Evolutionary conservation across 495 filamentous ascomycete species (phyloP).

Genomic region (Tricharina praecox): DNA sequence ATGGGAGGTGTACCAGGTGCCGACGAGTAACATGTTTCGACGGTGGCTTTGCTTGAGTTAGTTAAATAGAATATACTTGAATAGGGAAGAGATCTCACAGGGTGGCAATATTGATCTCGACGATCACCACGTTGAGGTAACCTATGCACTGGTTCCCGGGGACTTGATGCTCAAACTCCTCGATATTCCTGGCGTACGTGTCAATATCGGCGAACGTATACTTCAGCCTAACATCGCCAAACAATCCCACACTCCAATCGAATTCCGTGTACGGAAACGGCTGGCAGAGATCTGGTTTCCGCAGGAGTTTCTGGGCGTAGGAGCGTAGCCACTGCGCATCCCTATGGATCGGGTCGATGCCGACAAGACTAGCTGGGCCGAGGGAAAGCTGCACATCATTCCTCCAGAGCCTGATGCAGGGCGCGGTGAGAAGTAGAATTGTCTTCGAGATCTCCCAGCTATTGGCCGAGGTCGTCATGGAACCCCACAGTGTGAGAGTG

Average conservation of each 20-base stretch:
- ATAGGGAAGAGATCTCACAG: constrained; percentile 2
- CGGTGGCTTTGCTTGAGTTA: background rate
- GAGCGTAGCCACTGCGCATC: constrained; percentile 2
- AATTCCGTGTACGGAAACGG: constrained; percentile 3
- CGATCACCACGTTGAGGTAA: constrained; percentile 6
- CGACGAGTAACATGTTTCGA: constrained; percentile 5
- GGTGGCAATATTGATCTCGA: constrained; percentile 5
- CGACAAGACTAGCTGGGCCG: background rate
- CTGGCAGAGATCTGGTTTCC: constrained; percentile 1
- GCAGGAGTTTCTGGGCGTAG: constrained; percentile 1
- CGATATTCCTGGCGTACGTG: constrained; percentile 1
- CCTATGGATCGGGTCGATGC: constrained; percentile 2
- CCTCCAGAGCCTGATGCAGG: background rate
- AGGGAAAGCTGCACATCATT: background rate
- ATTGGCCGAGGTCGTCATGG: background rate
- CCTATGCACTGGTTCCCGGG: constrained; percentile 2
- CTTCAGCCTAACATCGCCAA: background rate
- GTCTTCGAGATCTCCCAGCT: constrained; percentile 5
- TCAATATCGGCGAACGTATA: constrained; percentile 7
- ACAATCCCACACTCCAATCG: background rate
- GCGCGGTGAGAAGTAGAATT: background rate
- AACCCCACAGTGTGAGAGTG: constrained; percentile 1
- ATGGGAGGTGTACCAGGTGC: background rate
- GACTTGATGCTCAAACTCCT: background rate
- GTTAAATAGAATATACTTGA: background rate